Evolutionary conservation across 768 basidiomycete species (phyloP).

Genomic region (Gymnopilus dilepis): DNA sequence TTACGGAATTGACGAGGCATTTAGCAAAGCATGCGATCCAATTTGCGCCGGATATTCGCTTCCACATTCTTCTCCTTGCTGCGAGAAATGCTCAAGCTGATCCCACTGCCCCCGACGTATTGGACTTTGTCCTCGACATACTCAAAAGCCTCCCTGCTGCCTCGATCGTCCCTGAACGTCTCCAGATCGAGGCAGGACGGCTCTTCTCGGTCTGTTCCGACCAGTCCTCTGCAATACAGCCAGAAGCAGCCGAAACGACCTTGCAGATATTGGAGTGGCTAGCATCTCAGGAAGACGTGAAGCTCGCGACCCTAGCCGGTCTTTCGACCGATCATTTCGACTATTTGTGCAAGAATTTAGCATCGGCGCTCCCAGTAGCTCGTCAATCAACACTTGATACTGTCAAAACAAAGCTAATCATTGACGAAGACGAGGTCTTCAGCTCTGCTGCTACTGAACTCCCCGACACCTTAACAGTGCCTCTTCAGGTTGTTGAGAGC

Average conservation of each 20-base stretch:
- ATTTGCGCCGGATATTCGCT: constrained; percentile 36
- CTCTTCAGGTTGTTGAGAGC: constrained; percentile 51
- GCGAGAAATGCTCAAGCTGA: constrained; percentile 38
- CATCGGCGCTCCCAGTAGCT: constrained; percentile 29
- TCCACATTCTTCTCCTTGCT: constrained; percentile 37
- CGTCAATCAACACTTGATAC: constrained; percentile 26
- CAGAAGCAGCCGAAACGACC: constrained; percentile 42
- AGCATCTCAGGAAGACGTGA: constrained; percentile 45
- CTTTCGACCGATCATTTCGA: constrained; percentile 53
- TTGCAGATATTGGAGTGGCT: constrained; percentile 63
- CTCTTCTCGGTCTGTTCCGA: constrained; percentile 36
- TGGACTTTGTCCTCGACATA: constrained; percentile 31
- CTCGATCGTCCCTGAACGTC: constrained; percentile 30
- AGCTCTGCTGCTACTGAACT: constrained; percentile 37
- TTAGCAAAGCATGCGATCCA: constrained; percentile 29
- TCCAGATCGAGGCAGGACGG: constrained; percentile 42
- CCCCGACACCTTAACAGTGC: constrained; percentile 42
- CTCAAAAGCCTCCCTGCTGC: constrained; percentile 29
- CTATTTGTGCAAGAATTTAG: constrained; percentile 48
- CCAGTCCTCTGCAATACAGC: constrained; percentile 34
- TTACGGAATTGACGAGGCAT: constrained; percentile 46
- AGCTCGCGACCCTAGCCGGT: constrained; percentile 52
- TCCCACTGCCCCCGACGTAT: constrained; percentile 27
- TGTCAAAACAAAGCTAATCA: constrained; percentile 35
- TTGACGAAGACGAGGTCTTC: constrained; percentile 48